A percentile compares a stretch with the other conserved stretches of the same genome.
phyloP scores from a whole-genome alignment of 1,284 basidiomycete genomes.

The Mycena sp. region DNA sequence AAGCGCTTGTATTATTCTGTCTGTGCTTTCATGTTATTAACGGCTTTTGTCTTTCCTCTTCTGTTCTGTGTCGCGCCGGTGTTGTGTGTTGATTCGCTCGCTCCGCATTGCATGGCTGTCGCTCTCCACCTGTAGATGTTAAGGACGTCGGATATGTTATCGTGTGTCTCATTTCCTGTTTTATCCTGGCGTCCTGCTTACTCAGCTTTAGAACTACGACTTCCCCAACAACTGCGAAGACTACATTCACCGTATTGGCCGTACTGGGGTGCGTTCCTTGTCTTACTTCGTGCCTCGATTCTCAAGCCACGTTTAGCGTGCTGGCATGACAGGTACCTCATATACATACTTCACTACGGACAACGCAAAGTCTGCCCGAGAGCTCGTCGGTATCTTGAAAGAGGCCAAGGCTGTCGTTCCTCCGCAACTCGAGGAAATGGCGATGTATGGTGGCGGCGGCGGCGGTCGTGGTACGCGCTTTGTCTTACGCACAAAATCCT shows the following conservation, averaged over 20 bases:
- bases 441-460: conserved; percentile 82
- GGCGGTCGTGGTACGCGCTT: conserved; percentile 71
- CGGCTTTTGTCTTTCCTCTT: conserved; percentile 53
- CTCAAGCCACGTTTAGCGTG: conserved; percentile 63
- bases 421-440: conserved; percentile 94
- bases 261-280: conserved; percentile 73
- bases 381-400: conserved; percentile 87
- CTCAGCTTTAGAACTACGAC: conserved; percentile 82
- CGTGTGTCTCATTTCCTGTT: conserved; percentile 49
- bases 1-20: conserved; percentile 62
- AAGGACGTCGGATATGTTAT: conserved; percentile 96
- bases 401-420: conserved; percentile 93
- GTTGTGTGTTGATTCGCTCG: conserved; percentile 33
- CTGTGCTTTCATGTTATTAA: conserved; percentile 60
- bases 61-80: conserved; percentile 33
- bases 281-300: conserved; percentile 4
- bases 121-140: conserved; percentile 72
- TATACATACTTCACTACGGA: conserved; percentile 98
- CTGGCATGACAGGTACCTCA: conserved; percentile 89
- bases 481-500: not conserved
- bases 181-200: conserved; percentile 35
- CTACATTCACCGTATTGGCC: conserved; percentile 94
- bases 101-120: conserved; percentile 48
- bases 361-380: conserved; percentile 94
- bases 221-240: conserved; percentile 98